Percentiles rank a stretch among this genome's conserved stretches.
phyloP scores from a whole-genome alignment of 805 yeast genomes.

The Tetrapisispora arboricola region DNA sequence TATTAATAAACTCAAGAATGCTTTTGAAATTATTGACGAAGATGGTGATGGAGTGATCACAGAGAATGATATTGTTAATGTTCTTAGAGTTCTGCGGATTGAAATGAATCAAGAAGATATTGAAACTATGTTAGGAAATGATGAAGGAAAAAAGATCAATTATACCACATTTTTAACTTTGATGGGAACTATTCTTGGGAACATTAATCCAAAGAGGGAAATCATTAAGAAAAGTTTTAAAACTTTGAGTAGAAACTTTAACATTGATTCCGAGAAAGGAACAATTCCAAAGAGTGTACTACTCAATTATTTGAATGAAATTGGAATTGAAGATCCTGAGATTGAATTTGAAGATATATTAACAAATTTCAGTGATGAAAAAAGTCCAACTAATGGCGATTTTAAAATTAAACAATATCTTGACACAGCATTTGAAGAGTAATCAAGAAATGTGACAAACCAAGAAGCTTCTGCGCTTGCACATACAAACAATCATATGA shows the following conservation, averaged over 20 bases:
- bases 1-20: slow-evolving; percentile 55
- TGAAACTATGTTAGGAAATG: slow-evolving; percentile 38
- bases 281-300: slow-evolving; percentile 41
- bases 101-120: slow-evolving; percentile 34
- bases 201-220: slow-evolving; percentile 43
- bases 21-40: slow-evolving; percentile 72
- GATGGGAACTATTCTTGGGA: slow-evolving; percentile 46
- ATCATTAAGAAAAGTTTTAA: slow-evolving; percentile 44
- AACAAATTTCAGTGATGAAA: slow-evolving; percentile 43
- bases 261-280: slow-evolving; percentile 28
- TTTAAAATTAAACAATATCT: slow-evolving; percentile 59
- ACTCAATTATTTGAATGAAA: slow-evolving; percentile 39
- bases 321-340: slow-evolving; percentile 29
- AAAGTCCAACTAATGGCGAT: slow-evolving; percentile 44
- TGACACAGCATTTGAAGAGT: slow-evolving; percentile 33
- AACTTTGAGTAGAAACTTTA: neutral
- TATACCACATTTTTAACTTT: slow-evolving; percentile 58
- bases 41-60: slow-evolving; percentile 66
- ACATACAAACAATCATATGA: too few relatives aligned
- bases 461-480: too few relatives aligned
- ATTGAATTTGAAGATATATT: slow-evolving; percentile 42
- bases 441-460: too few relatives aligned
- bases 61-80: slow-evolving; percentile 41
- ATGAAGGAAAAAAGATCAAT: slow-evolving; percentile 31
- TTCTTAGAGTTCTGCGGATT: slow-evolving; percentile 45